A percentile compares a stretch with the other conserved stretches of the same genome.
Conservation (phyloP, 345 rosid species). For the Rhizophora mangle region DNA sequence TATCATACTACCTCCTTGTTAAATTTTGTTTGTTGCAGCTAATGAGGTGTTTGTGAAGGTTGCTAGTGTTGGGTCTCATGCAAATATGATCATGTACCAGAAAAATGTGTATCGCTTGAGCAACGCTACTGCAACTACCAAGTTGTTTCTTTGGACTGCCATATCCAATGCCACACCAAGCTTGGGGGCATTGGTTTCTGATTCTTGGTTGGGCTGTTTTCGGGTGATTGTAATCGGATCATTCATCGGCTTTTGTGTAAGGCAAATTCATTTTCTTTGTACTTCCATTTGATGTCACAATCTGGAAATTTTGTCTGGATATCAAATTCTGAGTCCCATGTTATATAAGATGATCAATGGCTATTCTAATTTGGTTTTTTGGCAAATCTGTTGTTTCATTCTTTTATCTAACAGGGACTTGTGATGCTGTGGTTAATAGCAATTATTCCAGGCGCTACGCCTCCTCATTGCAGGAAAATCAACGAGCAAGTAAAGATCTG, state of each 20-base stretch:
- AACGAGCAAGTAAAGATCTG: slow-evolving; percentile 16
- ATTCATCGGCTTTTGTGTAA: slow-evolving; percentile 34
- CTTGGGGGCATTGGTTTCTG: slow-evolving; percentile 48
- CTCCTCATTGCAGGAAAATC: slow-evolving; percentile 27
- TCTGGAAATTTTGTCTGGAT: too few relatives aligned
- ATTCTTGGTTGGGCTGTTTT: slow-evolving; percentile 52
- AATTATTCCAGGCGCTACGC: slow-evolving; percentile 32
- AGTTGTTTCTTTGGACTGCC: slow-evolving; percentile 45
- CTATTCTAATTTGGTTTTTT: neutral
- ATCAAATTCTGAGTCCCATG: too few relatives aligned
- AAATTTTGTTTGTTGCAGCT: slow-evolving; percentile 29
- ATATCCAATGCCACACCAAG: slow-evolving; percentile 36
- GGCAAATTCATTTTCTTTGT: neutral
- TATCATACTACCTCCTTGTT: slow-evolving; percentile 28
- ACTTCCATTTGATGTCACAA: neutral
- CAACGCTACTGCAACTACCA: slow-evolving; percentile 29
- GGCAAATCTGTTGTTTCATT: neutral
- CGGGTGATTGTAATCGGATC: slow-evolving; percentile 37
- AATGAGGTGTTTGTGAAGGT: slow-evolving; percentile 56
- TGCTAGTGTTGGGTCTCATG: slow-evolving; percentile 38
- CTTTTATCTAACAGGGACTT: slow-evolving; percentile 35
- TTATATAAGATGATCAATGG: too few relatives aligned
- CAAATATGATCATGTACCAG: slow-evolving; percentile 48
- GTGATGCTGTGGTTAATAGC: slow-evolving; percentile 46
- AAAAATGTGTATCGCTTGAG: slow-evolving; percentile 34